Evolutionary conservation across 192 early-diverging fungal species (phyloP).

Genomic region (Diversispora eburnea): DNA sequence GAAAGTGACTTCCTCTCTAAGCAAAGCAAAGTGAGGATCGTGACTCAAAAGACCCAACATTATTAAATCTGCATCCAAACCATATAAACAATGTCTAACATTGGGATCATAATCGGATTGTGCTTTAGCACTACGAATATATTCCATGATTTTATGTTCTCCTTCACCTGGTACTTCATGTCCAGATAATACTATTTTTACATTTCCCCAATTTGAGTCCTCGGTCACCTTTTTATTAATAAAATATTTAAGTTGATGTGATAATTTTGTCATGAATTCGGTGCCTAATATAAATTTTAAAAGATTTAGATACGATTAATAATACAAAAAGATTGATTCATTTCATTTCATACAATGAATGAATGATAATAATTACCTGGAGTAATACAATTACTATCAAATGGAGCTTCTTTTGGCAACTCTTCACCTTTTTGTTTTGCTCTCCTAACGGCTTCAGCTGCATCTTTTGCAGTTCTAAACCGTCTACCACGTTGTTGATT

Average conservation of each 20-base stretch:
- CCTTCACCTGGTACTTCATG: constrained; percentile 96
- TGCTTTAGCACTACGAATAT: constrained; percentile 80
- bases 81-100: constrained; percentile 92
- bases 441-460: constrained; percentile 58
- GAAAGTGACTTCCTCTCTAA: constrained; percentile 94
- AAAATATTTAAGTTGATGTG: constrained; percentile 84
- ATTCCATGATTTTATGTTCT: constrained; percentile 99
- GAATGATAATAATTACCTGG: constrained; percentile 55
- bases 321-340: neutral
- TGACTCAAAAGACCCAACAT: constrained; percentile 95
- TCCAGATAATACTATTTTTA: constrained; percentile 91
- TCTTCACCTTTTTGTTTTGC: constrained; percentile 70
- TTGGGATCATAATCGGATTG: constrained; percentile 84
- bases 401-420: constrained; percentile 62
- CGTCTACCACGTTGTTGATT: constrained; percentile 97
- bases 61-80: constrained; percentile 96
- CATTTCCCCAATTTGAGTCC: constrained; percentile 85
- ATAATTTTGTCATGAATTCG: constrained; percentile 90
- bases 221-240: constrained; percentile 83
- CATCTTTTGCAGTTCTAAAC: constrained; percentile 91
- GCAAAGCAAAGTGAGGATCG: constrained; percentile 93
- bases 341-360: neutral
- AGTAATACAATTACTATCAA: constrained; percentile 98
- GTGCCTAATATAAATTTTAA: constrained; percentile 56
- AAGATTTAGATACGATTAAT: neutral